phyloP scores from a whole-genome alignment of 2,329 filamentous ascomycete species.

The Fusarium chuoi region DNA sequence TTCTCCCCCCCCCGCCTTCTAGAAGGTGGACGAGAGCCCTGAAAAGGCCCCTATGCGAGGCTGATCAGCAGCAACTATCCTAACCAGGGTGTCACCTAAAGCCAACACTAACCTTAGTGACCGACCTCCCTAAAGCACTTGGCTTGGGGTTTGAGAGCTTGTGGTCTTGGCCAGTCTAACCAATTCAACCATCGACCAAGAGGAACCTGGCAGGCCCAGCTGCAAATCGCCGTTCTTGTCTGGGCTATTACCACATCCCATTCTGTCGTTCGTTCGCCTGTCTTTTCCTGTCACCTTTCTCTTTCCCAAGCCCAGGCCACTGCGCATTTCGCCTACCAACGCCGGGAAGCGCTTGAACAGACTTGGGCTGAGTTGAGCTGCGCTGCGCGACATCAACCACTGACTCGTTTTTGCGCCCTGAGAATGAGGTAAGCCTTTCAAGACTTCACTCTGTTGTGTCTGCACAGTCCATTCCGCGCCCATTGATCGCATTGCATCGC shows the following conservation, averaged over 20 bases:
- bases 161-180: neutral
- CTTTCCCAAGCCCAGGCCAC: conserved; percentile 14
- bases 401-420: conserved; percentile 16
- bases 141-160: conserved; percentile 12
- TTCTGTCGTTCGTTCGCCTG: conserved; percentile 11
- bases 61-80: conserved; percentile 42
- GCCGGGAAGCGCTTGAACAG: conserved; percentile 22
- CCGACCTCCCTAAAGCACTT: conserved; percentile 15
- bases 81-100: conserved; percentile 41
- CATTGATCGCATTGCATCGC: conserved; percentile 11
- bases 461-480: conserved; percentile 9
- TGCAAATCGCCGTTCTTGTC: conserved; percentile 31
- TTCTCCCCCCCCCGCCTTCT: conserved; percentile 38
- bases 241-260: conserved; percentile 17
- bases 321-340: conserved; percentile 23
- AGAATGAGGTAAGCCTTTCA: conserved; percentile 32
- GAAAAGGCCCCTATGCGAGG: conserved; percentile 43
- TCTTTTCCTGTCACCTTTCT: conserved; percentile 8
- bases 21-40: conserved; percentile 36
- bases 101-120: conserved; percentile 31
- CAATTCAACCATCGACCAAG: conserved; percentile 5
- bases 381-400: conserved; percentile 20
- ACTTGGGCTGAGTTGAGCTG: neutral
- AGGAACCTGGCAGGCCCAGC: conserved; percentile 12
- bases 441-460: neutral